Percentiles rank a stretch among this genome's conserved stretches.
Evolutionary conservation across 495 filamentous ascomycete species (phyloP).

Genomic region (Margaritispora aquatica): DNA sequence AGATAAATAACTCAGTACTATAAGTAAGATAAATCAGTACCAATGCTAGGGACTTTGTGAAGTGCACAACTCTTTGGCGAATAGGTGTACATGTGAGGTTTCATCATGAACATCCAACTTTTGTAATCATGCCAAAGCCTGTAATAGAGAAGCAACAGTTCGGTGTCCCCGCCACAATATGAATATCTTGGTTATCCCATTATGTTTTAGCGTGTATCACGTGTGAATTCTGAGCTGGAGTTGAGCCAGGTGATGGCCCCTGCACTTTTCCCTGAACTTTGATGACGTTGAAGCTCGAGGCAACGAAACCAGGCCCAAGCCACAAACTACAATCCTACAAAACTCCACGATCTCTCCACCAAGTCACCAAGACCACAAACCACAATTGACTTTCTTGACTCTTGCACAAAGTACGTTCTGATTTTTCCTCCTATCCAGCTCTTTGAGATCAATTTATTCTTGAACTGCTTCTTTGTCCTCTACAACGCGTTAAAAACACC

Average conservation of each 20-base stretch:
- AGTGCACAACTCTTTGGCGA: no score
- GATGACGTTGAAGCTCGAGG: conserved; percentile 15
- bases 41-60: no score
- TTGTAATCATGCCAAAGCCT: no score
- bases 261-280: not conserved
- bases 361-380: not conserved
- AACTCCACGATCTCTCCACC: not conserved
- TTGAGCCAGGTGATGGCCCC: no score
- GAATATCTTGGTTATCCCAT: no score
- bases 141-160: no score
- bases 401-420: not conserved
- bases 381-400: not conserved
- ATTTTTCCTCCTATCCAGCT: not conserved
- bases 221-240: not conserved
- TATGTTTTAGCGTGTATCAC: not conserved
- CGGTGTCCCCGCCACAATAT: no score
- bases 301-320: conserved; percentile 1
- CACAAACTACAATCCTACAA: not conserved
- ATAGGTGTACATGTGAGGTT: no score
- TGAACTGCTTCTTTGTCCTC: not conserved
- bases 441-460: not conserved
- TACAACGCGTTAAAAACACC: not conserved
- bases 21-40: no score
- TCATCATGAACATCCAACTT: no score
- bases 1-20: no score